phyloP scores from a whole-genome alignment of 2,329 filamentous ascomycete species.

The Chaetomium sp. region DNA sequence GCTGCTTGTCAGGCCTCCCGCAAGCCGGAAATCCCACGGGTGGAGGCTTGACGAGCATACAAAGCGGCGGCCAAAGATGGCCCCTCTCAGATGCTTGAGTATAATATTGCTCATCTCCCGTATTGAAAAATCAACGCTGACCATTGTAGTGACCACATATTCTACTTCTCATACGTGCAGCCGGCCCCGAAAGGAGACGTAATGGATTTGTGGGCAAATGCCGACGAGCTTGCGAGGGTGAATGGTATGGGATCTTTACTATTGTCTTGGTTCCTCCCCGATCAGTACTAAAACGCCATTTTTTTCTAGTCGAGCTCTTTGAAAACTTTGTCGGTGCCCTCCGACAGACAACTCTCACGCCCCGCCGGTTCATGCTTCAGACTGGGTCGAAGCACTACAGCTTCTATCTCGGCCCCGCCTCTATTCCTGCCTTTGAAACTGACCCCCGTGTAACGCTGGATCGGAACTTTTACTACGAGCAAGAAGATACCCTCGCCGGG shows the following conservation, averaged over 20 bases:
- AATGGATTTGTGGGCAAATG: conserved; percentile 40
- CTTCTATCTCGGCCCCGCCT: conserved; percentile 39
- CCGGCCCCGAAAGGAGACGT: conserved; percentile 38
- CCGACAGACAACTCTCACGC: conserved; percentile 23
- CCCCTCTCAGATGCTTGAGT: too few species aligned
- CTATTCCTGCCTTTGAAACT: conserved; percentile 39
- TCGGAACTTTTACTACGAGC: conserved; percentile 49
- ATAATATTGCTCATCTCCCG: too few species aligned
- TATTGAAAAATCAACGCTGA: too few species aligned
- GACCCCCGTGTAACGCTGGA: conserved; percentile 38
- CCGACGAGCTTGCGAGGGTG: conserved; percentile 42
- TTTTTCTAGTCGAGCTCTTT: conserved; percentile 29
- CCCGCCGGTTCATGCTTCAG: conserved; percentile 43
- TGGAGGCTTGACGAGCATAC: too few species aligned
- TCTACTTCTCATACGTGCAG: conserved; percentile 51
- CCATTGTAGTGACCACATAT: conserved; percentile 33
- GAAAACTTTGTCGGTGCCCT: conserved; percentile 43
- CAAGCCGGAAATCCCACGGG: too few species aligned
- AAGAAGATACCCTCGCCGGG: conserved; percentile 42
- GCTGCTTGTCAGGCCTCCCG: too few species aligned
- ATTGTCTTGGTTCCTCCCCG: neutral
- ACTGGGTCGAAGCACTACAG: conserved; percentile 49
- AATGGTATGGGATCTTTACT: conserved; percentile 28
- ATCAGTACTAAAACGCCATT: neutral
- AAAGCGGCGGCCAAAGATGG: too few species aligned